phyloP scores from a whole-genome alignment of 805 yeast species.

The Peterozyma toletana region DNA sequence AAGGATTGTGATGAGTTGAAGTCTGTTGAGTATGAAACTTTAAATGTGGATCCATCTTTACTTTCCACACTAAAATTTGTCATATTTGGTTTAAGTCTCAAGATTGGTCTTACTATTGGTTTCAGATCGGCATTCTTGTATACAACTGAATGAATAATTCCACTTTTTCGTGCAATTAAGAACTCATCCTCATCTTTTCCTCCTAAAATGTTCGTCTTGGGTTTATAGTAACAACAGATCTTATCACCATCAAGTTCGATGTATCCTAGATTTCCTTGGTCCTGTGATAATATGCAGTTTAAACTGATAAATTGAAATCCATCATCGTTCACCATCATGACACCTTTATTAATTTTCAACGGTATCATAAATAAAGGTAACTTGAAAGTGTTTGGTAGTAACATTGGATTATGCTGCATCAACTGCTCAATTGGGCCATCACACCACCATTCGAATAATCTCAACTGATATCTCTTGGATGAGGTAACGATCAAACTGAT shows the following conservation, averaged over 20 bases:
- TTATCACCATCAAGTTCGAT: not conserved
- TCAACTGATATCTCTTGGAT: constrained; percentile 14
- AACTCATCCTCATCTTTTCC: not conserved
- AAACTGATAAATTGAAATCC: not conserved
- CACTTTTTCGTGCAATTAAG: not conserved
- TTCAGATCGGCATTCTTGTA: too few species aligned
- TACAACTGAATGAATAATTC: not conserved
- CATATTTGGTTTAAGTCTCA: too few species aligned
- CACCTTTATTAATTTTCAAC: constrained; percentile 14
- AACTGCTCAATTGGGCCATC: constrained; percentile 7
- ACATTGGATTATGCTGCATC: constrained; percentile 13
- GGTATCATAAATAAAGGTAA: constrained; percentile 20
- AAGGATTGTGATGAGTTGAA: too few species aligned
- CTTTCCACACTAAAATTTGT: too few species aligned
- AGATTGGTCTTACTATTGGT: too few species aligned
- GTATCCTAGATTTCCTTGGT: not conserved
- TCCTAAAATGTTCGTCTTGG: not conserved
- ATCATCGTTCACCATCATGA: constrained; percentile 18
- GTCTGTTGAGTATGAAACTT: too few species aligned
- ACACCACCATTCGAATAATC: constrained; percentile 16
- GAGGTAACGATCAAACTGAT: constrained; percentile 15
- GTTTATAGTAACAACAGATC: not conserved
- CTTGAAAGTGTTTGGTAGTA: constrained; percentile 18
- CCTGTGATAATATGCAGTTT: not conserved
- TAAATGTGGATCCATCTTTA: too few species aligned